Evolutionary conservation across 2,329 filamentous ascomycete species (phyloP).

Genomic region (Phialophora expanda): DNA sequence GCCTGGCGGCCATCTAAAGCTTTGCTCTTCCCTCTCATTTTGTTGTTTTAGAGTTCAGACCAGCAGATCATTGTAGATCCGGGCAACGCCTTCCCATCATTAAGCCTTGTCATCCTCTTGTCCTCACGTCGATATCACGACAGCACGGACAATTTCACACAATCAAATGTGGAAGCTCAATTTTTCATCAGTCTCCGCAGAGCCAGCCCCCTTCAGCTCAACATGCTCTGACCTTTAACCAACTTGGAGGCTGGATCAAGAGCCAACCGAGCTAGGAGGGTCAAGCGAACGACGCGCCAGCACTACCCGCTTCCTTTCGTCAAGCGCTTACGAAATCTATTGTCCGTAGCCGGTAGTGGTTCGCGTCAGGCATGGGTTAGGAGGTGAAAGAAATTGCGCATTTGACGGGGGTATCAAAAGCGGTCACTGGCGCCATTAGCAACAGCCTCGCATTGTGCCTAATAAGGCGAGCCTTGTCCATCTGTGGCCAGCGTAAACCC

Average conservation of each 20-base stretch:
- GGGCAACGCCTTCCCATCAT: neutral
- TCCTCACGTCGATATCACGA: neutral
- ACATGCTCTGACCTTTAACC: neutral
- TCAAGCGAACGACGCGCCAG: neutral
- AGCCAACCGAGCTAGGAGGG: conserved; percentile 2
- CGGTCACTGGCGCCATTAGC: neutral
- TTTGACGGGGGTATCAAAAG: conserved; percentile 8
- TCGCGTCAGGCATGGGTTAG: neutral
- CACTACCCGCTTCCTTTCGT: conserved; percentile 16
- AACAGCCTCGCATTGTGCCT: conserved; percentile 18
- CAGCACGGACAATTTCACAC: neutral
- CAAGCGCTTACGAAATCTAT: conserved; percentile 20
- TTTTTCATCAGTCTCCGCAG: neutral
- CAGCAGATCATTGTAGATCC: conserved; percentile 4
- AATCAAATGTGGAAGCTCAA: neutral
- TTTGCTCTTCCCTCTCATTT: neutral
- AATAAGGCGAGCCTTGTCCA: conserved; percentile 11
- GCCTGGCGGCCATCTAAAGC: neutral
- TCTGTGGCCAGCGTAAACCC: neutral
- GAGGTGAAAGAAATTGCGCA: neutral
- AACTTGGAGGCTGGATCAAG: neutral
- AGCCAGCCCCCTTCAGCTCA: neutral
- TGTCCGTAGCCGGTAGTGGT: conserved; percentile 7
- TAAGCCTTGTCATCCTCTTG: neutral
- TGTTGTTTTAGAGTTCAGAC: neutral